Base-by-base conservation (phyloP, 441 rosid genomes). In the Populus hybrid region DNA sequence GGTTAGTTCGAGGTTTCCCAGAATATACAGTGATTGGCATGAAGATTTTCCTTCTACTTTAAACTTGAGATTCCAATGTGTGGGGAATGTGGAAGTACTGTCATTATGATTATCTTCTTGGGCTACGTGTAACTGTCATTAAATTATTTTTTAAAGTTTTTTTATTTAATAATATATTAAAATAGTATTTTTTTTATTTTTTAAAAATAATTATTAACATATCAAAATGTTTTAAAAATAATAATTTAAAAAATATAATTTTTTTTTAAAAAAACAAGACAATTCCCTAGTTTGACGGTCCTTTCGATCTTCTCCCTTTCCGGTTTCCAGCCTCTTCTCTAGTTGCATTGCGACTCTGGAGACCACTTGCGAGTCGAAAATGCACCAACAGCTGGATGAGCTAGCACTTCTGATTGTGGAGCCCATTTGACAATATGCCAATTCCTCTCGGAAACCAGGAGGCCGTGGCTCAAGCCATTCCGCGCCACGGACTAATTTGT, bases 361-460 rank as follows among this genome's bases (percentile, higher is more conserved):
- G 61, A 86, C 82, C 38, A 86, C 82, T 73, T 82, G 42, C 90
- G 95, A 8, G 87, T 89, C 87, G 87, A 89, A 82, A 88, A 91
- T 31, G 83, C 89, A 0, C 88, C 92, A 9, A 82, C 73, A 0
- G 89, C 78, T 3, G 80, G 77, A 68, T 88, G 92, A 18, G 82
- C 86, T 23, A 89, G 53, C 21, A 91, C 88, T 65, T 87, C 86
- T 6, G 74, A 76, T 31, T 89, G 90, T 0, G 90, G 28, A 26
- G 28, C 28, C 28, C 28, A 26, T 26, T 26, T 26, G 28, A 26
- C 28, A 26, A 26, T 1, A 90, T 2, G 89, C 91, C 20, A 87
- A 8, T 26, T 10, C 35, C 33, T 81, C 86, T 16, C 75, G 11
- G 71, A 88, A 76, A 74, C 84, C 90, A 3, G 77, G 53, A 3